phyloP scores from a whole-genome alignment of 768 basidiomycete genomes.

The Gymnopilus dilepis region DNA sequence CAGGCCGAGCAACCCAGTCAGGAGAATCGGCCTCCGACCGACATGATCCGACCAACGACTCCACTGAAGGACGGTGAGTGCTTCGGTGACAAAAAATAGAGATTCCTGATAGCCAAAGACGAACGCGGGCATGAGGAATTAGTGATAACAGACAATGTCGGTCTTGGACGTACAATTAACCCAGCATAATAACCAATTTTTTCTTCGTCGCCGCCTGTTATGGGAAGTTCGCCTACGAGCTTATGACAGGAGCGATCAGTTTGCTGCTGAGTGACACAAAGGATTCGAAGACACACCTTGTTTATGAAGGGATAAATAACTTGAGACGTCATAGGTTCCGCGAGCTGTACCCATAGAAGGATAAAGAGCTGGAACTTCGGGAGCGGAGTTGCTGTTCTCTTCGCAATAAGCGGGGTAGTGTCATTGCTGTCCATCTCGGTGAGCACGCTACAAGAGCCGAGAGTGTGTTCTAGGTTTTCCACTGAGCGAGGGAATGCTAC shows the following conservation, averaged over 20 bases:
- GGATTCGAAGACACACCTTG: constrained; percentile 58
- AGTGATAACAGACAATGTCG: too few relatives aligned
- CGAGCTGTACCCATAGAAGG: constrained; percentile 70
- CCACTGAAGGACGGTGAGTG: constrained; percentile 74
- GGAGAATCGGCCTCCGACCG: constrained; percentile 75
- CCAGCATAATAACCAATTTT: constrained; percentile 79
- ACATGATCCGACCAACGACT: constrained; percentile 70
- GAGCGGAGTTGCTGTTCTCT: constrained; percentile 48
- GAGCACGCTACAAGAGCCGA: not conserved
- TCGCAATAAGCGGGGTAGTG: constrained; percentile 1
- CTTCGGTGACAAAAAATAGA: constrained; percentile 74
- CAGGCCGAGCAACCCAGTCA: constrained; percentile 66
- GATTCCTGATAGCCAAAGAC: constrained; percentile 59
- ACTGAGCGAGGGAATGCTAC: too few relatives aligned
- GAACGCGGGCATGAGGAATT: not conserved
- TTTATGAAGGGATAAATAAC: constrained; percentile 70
- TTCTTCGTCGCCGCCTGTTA: constrained; percentile 73
- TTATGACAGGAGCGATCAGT: not conserved
- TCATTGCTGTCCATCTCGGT: not conserved
- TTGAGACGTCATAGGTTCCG: constrained; percentile 75
- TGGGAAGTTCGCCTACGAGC: constrained; percentile 44
- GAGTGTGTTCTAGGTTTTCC: not conserved
- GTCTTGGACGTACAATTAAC: constrained; percentile 53
- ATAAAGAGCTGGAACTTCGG: constrained; percentile 73
- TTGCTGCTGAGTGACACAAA: not conserved